Conservation (phyloP, 2,329 filamentous ascomycete genomes). For the Sordariomycetes sp. region DNA sequence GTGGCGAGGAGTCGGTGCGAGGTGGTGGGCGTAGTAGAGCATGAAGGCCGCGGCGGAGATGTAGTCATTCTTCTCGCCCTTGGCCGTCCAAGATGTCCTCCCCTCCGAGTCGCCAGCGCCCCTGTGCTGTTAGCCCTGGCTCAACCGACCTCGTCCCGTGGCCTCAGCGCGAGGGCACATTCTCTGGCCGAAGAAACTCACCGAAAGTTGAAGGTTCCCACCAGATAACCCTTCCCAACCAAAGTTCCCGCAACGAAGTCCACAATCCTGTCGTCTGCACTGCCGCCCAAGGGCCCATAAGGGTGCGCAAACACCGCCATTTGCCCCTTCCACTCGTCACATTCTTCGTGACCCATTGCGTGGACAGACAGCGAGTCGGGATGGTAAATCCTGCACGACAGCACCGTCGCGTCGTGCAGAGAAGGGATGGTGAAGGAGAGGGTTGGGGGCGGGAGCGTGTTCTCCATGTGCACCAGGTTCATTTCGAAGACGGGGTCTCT, state of each 20-base stretch:
- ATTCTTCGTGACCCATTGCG: conserved; percentile 11
- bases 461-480: background rate
- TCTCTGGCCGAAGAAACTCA: conserved; percentile 20
- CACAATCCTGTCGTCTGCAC: conserved; percentile 71
- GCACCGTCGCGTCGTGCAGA: conserved; percentile 58
- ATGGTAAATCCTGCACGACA: conserved; percentile 78
- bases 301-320: conserved; percentile 70
- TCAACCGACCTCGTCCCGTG: background rate
- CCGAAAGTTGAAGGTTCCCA: conserved; percentile 90
- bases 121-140: conserved; percentile 27
- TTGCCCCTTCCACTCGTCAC: conserved; percentile 28
- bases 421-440: conserved; percentile 66
- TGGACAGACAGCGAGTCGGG: conserved; percentile 30
- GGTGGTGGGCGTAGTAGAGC: conserved; percentile 53
- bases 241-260: conserved; percentile 50
- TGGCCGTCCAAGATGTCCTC: conserved; percentile 76
- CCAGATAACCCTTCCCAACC: conserved; percentile 57
- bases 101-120: conserved; percentile 65
- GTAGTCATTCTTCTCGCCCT: conserved; percentile 72
- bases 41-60: conserved; percentile 71
- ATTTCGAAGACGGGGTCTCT: background rate
- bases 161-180: background rate
- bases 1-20: conserved; percentile 26
- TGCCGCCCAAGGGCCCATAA: conserved; percentile 78
- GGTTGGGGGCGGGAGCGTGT: conserved; percentile 1